Evolutionary conservation across 306 rosid species (phyloP).

Genomic region (Ormosia semicastrata): DNA sequence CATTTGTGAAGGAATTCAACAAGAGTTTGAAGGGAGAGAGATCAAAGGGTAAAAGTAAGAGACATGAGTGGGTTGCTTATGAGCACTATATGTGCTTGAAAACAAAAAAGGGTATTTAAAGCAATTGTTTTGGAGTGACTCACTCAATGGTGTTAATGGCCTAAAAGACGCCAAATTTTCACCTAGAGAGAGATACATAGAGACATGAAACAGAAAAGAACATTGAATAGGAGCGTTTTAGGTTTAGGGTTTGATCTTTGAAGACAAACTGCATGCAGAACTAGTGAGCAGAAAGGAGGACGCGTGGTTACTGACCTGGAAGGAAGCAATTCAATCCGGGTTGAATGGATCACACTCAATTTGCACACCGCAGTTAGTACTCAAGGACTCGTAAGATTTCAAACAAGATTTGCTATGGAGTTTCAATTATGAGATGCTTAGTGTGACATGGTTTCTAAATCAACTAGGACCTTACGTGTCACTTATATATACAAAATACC

Average conservation of each 20-base stretch:
- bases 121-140: not conserved
- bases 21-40: not conserved
- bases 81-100: not conserved
- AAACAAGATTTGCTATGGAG: too few relatives aligned
- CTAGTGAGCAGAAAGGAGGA: not conserved
- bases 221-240: not conserved
- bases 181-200: not conserved
- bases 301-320: not conserved
- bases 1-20: not conserved
- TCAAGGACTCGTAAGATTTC: too few relatives aligned
- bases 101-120: not conserved
- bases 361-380: too few relatives aligned
- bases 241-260: not conserved
- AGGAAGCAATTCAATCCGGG: not conserved
- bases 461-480: too few relatives aligned
- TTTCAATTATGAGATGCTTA: too few relatives aligned
- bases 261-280: not conserved
- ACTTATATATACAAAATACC: too few relatives aligned
- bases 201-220: not conserved
- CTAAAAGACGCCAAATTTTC: not conserved
- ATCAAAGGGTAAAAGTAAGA: not conserved
- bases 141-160: not conserved
- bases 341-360: too few relatives aligned
- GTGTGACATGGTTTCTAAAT: too few relatives aligned
- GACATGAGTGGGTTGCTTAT: not conserved